These are phyloP conservation scores for Pseudogymnoascus sp. DNA, from an alignment of 2,329 filamentous ascomycete species.

Conservation along the genomic window DNA sequence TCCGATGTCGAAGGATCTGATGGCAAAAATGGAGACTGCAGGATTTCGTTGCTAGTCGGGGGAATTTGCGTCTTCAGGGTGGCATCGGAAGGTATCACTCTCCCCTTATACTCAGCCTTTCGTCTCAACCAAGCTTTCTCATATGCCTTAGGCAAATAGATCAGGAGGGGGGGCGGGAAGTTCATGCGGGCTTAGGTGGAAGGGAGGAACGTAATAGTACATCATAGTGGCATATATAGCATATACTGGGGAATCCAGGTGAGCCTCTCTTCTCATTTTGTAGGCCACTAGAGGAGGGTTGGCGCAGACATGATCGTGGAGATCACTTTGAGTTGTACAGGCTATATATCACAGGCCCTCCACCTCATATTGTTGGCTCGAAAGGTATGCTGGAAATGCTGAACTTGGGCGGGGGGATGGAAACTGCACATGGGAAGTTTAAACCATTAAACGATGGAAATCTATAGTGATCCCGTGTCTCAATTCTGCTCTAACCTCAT, in stretches of 20 bases:
- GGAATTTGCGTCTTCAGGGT: background rate
- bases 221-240: background rate
- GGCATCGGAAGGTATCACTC: background rate
- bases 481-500: constrained; percentile 1
- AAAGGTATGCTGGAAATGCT: too few species aligned
- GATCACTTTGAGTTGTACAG: background rate
- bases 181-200: background rate
- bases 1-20: background rate
- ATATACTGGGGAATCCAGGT: background rate
- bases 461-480: background rate
- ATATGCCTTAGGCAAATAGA: background rate
- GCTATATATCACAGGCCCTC: background rate
- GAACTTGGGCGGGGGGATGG: background rate
- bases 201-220: background rate
- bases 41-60: background rate
- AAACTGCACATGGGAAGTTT: background rate
- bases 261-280: background rate
- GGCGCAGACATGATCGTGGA: too few species aligned
- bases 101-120: background rate
- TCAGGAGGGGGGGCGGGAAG: background rate
- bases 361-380: background rate
- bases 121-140: background rate
- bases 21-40: background rate
- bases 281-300: background rate
- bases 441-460: constrained; percentile 5